Percentiles rank a stretch among this genome's conserved stretches.
phyloP scores from a whole-genome alignment of 2,329 filamentous ascomycete genomes.

The Penicillium sp. region DNA sequence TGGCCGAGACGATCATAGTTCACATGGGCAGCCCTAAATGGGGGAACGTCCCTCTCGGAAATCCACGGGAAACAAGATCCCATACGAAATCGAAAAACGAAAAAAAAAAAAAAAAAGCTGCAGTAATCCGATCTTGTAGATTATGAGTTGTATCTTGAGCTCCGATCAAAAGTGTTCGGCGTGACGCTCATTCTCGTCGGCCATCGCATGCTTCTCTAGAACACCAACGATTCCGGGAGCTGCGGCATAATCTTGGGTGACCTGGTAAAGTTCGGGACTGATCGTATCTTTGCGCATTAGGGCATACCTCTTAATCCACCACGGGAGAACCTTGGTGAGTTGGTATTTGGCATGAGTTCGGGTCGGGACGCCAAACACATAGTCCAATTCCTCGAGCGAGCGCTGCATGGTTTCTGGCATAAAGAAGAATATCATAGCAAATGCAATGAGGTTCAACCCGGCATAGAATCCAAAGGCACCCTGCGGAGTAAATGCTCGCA shows the following conservation, averaged over 20 bases:
- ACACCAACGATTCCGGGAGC: no score
- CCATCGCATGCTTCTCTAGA: not conserved
- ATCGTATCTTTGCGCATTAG: constrained; percentile 50
- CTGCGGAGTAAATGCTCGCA: constrained; percentile 46
- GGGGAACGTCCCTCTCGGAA: not conserved
- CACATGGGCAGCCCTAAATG: constrained; percentile 1
- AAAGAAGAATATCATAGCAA: constrained; percentile 60
- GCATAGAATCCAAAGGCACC: constrained; percentile 60
- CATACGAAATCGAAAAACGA: not conserved
- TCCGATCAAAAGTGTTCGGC: not conserved
- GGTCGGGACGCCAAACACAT: constrained; percentile 54
- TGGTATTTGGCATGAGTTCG: constrained; percentile 56
- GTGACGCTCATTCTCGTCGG: not conserved
- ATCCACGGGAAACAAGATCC: not conserved
- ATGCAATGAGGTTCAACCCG: constrained; percentile 56
- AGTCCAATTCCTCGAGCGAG: constrained; percentile 57
- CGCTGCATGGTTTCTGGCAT: constrained; percentile 53
- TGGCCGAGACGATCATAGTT: not conserved
- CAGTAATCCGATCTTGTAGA: not conserved
- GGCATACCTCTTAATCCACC: constrained; percentile 60
- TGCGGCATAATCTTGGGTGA: not conserved
- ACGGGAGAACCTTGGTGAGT: constrained; percentile 54
- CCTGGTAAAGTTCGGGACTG: constrained; percentile 51
- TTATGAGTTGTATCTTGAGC: not conserved
- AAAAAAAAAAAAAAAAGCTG: not conserved